A percentile compares a stretch with the other conserved stretches of the same genome.
Conservation (phyloP, 257 asterid species). For the Solanum paucissectum region DNA sequence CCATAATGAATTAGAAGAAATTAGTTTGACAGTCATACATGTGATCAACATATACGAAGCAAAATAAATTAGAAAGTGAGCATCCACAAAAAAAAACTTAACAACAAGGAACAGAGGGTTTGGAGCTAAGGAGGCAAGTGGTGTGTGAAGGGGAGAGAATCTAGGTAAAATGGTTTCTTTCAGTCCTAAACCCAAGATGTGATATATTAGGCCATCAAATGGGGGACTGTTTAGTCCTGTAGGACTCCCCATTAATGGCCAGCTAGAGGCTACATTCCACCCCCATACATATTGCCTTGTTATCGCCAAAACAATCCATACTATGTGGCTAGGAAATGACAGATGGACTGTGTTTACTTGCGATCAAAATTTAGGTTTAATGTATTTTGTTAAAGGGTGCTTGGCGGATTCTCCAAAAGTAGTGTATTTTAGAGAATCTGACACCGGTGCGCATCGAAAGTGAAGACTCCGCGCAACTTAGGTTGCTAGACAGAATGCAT, state of each 20-base stretch:
- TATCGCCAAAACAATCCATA: background rate
- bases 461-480: background rate
- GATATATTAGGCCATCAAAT: background rate
- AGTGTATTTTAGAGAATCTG: background rate
- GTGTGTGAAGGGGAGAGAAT: background rate
- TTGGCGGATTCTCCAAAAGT: background rate
- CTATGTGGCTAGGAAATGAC: background rate
- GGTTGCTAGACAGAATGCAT: background rate
- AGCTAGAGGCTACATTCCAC: background rate
- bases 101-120: background rate
- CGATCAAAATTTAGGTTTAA: background rate
- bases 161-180: background rate
- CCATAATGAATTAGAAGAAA: background rate
- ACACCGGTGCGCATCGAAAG: background rate
- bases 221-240: background rate
- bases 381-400: background rate
- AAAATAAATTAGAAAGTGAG: background rate
- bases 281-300: background rate
- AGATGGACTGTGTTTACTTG: background rate
- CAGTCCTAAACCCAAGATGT: background rate
- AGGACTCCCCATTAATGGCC: background rate
- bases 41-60: background rate
- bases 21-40: background rate
- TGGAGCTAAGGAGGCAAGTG: background rate
- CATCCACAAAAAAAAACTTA: background rate